phyloP scores from a whole-genome alignment of 1,284 basidiomycete genomes.

The Cutaneotrichosporon cavernicola region DNA sequence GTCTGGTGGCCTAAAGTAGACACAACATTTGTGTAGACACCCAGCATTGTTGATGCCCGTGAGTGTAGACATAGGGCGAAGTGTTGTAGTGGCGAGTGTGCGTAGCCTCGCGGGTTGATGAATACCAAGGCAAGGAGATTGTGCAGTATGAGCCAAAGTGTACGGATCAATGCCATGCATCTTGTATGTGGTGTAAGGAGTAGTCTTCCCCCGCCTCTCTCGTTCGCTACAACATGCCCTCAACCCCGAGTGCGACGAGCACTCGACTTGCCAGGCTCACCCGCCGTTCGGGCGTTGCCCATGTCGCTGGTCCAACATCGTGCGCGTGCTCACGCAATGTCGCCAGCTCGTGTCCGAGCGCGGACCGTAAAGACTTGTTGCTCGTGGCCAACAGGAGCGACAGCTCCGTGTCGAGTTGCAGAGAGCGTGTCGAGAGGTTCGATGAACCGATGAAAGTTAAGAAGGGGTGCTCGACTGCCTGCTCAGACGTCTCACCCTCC shows the following conservation, averaged over 20 bases:
- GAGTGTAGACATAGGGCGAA: not conserved
- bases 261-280: constrained; percentile 70
- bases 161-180: not conserved
- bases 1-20: not conserved
- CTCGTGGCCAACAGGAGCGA: constrained; percentile 80
- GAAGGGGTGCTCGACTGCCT: constrained; percentile 56
- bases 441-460: constrained; percentile 92
- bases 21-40: constrained; percentile 1
- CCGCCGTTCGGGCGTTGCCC: constrained; percentile 58
- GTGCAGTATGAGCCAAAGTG: not conserved
- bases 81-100: not conserved
- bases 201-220: not conserved
- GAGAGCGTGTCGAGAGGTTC: constrained; percentile 89
- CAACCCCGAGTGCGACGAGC: constrained; percentile 58
- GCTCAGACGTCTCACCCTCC: not conserved
- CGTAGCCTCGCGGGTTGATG: not conserved
- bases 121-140: not conserved
- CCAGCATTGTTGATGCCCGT: not conserved
- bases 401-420: constrained; percentile 87
- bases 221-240: constrained; percentile 48
- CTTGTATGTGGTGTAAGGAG: not conserved
- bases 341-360: constrained; percentile 56
- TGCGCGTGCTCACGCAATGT: constrained; percentile 53
- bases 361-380: constrained; percentile 51
- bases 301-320: constrained; percentile 56